phyloP scores from a whole-genome alignment of 257 asterid species.

The Solanum lycopersicoides region DNA sequence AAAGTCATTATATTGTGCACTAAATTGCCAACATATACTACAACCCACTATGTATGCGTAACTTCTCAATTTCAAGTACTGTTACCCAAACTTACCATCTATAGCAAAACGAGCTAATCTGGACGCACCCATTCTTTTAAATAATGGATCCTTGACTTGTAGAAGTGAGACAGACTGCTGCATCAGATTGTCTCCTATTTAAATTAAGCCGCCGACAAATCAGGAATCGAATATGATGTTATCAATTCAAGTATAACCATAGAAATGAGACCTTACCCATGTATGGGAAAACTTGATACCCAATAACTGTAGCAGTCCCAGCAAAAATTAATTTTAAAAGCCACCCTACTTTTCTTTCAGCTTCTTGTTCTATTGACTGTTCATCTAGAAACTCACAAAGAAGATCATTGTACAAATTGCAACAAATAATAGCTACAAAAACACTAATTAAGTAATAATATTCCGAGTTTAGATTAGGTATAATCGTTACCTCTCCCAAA shows the following conservation, averaged over 20 bases:
- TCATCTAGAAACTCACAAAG: constrained; percentile 30
- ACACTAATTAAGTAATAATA: not conserved
- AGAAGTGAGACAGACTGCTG: constrained; percentile 84
- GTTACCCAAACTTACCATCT: constrained; percentile 49
- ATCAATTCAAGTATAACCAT: not conserved
- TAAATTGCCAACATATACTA: not conserved
- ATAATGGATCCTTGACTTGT: constrained; percentile 88
- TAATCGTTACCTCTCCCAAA: constrained; percentile 23
- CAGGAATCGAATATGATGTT: not conserved
- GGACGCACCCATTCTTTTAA: constrained; percentile 97
- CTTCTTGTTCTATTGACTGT: constrained; percentile 63
- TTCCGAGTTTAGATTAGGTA: not conserved
- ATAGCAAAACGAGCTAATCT: constrained; percentile 86
- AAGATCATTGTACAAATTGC: not conserved
- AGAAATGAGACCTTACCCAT: constrained; percentile 47
- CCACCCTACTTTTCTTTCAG: constrained; percentile 94
- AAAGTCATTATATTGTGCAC: not conserved
- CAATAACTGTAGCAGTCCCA: constrained; percentile 68
- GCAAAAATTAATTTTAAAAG: constrained; percentile 65
- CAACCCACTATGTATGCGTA: not conserved
- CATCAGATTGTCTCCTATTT: constrained; percentile 74
- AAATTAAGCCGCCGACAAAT: constrained; percentile 3
- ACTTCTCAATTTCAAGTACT: not conserved
- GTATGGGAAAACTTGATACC: constrained; percentile 79
- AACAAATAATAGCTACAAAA: not conserved